Evolutionary conservation across 2,329 filamentous ascomycete genomes (phyloP).

Genomic region (Verticillium tricorpus): DNA sequence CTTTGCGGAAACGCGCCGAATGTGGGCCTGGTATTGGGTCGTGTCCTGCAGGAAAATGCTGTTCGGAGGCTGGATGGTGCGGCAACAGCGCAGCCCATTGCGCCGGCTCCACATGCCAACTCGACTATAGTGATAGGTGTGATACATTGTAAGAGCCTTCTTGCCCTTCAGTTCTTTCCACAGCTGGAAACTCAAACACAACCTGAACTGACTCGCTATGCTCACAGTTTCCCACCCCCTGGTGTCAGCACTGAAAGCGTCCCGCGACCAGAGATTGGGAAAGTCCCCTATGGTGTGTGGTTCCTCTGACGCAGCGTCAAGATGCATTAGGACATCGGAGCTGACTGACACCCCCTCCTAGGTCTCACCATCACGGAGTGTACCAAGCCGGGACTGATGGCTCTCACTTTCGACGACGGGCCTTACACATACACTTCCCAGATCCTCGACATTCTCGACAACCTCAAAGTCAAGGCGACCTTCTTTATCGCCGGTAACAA

Average conservation of each 20-base stretch:
- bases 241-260: slow-evolving; percentile 26
- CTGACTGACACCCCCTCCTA: slow-evolving; percentile 6
- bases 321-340: too few species aligned
- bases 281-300: slow-evolving; percentile 31
- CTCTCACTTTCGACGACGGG: slow-evolving; percentile 44
- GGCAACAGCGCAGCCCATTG: slow-evolving; percentile 29
- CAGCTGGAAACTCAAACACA: not conserved
- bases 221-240: slow-evolving; percentile 22
- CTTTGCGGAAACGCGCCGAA: slow-evolving; percentile 12
- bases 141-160: slow-evolving; percentile 31
- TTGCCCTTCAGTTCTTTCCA: not conserved
- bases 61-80: slow-evolving; percentile 32
- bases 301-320: slow-evolving; percentile 14
- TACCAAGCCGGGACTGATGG: slow-evolving; percentile 28
- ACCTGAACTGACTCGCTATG: not conserved
- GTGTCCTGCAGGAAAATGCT: slow-evolving; percentile 27
- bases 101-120: slow-evolving; percentile 31
- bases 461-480: slow-evolving; percentile 28
- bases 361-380: slow-evolving; percentile 31
- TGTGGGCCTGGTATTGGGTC: slow-evolving; percentile 31
- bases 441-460: slow-evolving; percentile 33
- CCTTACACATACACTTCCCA: slow-evolving; percentile 36
- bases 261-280: slow-evolving; percentile 24
- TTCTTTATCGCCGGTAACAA: slow-evolving; percentile 40
- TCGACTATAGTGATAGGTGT: slow-evolving; percentile 34